These are phyloP conservation scores for Coemansia sp. DNA, from an alignment of 192 early-diverging fungal species.

Conservation along the genomic window DNA sequence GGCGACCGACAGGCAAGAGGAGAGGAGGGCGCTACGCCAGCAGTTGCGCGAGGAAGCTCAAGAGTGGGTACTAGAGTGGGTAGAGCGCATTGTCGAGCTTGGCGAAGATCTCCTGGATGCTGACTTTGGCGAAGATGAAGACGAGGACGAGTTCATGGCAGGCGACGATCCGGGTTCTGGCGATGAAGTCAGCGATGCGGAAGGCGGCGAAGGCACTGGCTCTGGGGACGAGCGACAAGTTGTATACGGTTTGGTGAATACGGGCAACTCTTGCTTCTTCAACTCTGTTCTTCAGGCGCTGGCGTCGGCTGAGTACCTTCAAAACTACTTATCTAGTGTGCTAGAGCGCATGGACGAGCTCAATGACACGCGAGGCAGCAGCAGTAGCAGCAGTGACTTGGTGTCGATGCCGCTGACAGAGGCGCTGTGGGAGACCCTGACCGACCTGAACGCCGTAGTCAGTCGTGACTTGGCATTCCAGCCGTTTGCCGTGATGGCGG, in stretches of 20 bases:
- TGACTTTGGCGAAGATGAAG: slow-evolving; percentile 43
- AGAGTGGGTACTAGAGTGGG: slow-evolving; percentile 49
- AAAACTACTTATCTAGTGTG: slow-evolving; percentile 45
- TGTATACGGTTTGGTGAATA: slow-evolving; percentile 79
- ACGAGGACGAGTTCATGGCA: slow-evolving; percentile 39
- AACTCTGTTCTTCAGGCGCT: slow-evolving; percentile 87
- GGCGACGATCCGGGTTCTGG: slow-evolving; percentile 36
- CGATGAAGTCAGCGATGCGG: slow-evolving; percentile 30
- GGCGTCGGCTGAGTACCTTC: slow-evolving; percentile 55
- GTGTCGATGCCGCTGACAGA: slow-evolving; percentile 57
- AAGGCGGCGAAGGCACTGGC: slow-evolving; percentile 12
- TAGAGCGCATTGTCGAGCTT: slow-evolving; percentile 51
- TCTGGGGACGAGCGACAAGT: slow-evolving; percentile 40
- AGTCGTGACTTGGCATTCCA: slow-evolving; percentile 57
- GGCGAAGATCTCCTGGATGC: slow-evolving; percentile 51
- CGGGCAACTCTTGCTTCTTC: slow-evolving; percentile 93
- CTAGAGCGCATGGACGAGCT: slow-evolving; percentile 56
- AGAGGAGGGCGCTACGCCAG: slow-evolving; percentile 46
- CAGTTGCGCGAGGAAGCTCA: slow-evolving; percentile 54
- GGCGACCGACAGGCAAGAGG: slow-evolving; percentile 38
- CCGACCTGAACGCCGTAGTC: slow-evolving; percentile 53
- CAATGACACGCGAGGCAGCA: slow-evolving; percentile 31
- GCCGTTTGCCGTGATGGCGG: slow-evolving; percentile 64
- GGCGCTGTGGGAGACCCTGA: slow-evolving; percentile 57
- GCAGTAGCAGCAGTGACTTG: neutral